A percentile compares a stretch with the other conserved stretches of the same genome.
phyloP scores from a whole-genome alignment of 805 yeast species.

The Suhomyces xylopsoci region DNA sequence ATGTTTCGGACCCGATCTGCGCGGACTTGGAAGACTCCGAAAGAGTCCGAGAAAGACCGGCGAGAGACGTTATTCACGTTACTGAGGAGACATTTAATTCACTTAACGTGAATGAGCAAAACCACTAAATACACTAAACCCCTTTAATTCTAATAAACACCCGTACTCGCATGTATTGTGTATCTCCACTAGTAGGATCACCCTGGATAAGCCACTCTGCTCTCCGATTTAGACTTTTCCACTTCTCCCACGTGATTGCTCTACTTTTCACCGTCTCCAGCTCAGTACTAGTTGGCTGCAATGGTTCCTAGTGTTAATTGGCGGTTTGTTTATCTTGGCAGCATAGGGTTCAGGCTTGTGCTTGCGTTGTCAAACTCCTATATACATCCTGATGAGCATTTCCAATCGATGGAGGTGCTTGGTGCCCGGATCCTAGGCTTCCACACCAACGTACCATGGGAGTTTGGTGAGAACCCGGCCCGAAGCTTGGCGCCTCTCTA shows the following conservation, averaged over 20 bases:
- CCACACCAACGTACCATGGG: conserved; percentile 72
- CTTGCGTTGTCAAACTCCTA: conserved; percentile 73
- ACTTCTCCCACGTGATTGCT: not conserved
- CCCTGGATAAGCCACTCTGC: not conserved
- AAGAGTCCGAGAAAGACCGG: not conserved
- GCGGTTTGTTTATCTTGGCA: conserved; percentile 45
- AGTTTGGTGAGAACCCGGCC: conserved; percentile 60
- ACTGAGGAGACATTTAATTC: no score
- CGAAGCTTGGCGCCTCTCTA: conserved; percentile 72
- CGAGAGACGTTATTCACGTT: no score
- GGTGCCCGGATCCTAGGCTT: conserved; percentile 44
- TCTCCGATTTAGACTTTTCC: not conserved
- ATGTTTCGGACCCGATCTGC: conserved; percentile 3
- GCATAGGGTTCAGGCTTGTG: conserved; percentile 49
- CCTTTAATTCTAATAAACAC: not conserved
- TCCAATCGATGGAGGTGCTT: conserved; percentile 82
- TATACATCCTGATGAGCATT: conserved; percentile 97
- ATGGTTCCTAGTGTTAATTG: conserved; percentile 28
- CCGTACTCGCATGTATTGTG: not conserved
- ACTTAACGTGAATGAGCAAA: not conserved
- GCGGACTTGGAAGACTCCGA: conserved; percentile 2
- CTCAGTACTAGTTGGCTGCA: not conserved
- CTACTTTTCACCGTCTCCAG: not conserved
- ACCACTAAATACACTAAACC: no score
- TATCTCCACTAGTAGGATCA: not conserved